These are phyloP conservation scores for Fusarium verrucosum DNA, from an alignment of 2,329 filamentous ascomycete genomes.

Conservation along the genomic window DNA sequence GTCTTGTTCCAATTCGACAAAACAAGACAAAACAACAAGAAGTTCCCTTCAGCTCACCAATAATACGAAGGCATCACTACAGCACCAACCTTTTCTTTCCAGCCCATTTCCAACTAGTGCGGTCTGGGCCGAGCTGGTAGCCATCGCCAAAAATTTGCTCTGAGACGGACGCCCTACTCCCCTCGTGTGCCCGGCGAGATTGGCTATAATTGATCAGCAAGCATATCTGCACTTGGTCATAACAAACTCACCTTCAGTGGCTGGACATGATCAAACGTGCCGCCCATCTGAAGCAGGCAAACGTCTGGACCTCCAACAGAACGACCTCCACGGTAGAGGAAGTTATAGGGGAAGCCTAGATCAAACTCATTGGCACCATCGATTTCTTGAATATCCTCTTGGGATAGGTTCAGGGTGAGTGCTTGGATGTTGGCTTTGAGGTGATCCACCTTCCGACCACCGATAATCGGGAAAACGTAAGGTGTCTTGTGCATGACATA, in stretches of 20 bases:
- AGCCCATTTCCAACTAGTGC: constrained; percentile 8
- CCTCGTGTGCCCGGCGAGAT: constrained; percentile 53
- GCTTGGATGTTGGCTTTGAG: constrained; percentile 76
- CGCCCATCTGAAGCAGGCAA: constrained; percentile 58
- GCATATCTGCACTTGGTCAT: neutral
- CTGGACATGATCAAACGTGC: constrained; percentile 61
- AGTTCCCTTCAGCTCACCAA: neutral
- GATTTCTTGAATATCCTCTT: constrained; percentile 72
- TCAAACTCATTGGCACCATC: constrained; percentile 71
- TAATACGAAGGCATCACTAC: constrained; percentile 9
- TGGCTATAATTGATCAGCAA: constrained; percentile 45
- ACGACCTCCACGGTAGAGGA: constrained; percentile 59
- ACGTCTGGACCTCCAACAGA: constrained; percentile 54
- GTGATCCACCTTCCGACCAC: constrained; percentile 74
- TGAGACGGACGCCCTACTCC: constrained; percentile 54
- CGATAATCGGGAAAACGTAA: constrained; percentile 78
- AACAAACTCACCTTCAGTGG: constrained; percentile 48
- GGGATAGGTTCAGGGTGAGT: constrained; percentile 65
- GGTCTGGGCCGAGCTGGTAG: constrained; percentile 31
- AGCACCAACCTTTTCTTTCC: constrained; percentile 12
- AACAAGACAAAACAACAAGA: neutral
- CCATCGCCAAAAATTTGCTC: constrained; percentile 48
- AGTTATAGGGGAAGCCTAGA: constrained; percentile 71
- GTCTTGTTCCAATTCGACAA: neutral
- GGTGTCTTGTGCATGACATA: constrained; percentile 78